Evolutionary conservation across 2,329 filamentous ascomycete genomes (phyloP).

Genomic region (Boeremia exigua): DNA sequence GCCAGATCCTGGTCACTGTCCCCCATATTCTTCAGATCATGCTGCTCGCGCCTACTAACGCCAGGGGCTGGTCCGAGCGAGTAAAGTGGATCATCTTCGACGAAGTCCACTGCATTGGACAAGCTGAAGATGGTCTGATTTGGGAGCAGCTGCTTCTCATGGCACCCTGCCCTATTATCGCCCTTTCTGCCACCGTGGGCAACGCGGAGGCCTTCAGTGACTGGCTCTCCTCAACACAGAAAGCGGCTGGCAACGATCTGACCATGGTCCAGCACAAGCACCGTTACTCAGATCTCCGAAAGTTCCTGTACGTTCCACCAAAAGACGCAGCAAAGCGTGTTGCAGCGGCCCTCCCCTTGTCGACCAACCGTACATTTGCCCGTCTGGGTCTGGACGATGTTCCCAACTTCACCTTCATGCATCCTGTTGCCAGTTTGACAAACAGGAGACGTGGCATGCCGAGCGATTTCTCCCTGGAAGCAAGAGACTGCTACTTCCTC

Average conservation of each 20-base stretch:
- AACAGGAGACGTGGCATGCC: conserved; percentile 69
- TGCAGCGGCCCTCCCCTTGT: conserved; percentile 60
- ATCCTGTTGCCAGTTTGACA: conserved; percentile 69
- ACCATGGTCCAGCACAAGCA: conserved; percentile 72
- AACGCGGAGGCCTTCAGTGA: conserved; percentile 73
- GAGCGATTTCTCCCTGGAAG: conserved; percentile 71
- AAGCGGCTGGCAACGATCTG: conserved; percentile 66
- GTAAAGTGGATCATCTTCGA: conserved; percentile 82
- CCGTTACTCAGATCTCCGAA: conserved; percentile 79
- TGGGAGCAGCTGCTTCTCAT: conserved; percentile 81
- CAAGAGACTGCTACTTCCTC: conserved; percentile 71
- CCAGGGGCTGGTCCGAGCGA: conserved; percentile 70
- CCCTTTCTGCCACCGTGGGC: conserved; percentile 79
- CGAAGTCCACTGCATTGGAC: conserved; percentile 80
- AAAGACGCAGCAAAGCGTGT: conserved; percentile 45
- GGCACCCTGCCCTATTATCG: conserved; percentile 78
- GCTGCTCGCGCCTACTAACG: conserved; percentile 69
- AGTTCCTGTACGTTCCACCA: conserved; percentile 68
- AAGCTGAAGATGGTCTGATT: conserved; percentile 75
- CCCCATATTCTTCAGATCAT: conserved; percentile 82
- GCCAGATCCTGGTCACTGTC: conserved; percentile 78
- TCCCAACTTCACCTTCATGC: conserved; percentile 64
- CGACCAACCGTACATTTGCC: conserved; percentile 38
- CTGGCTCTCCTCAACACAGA: conserved; percentile 72
- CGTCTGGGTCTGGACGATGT: conserved; percentile 58